Base-by-base conservation (phyloP, 768 basidiomycete genomes). In the Boletus huronensis region DNA sequence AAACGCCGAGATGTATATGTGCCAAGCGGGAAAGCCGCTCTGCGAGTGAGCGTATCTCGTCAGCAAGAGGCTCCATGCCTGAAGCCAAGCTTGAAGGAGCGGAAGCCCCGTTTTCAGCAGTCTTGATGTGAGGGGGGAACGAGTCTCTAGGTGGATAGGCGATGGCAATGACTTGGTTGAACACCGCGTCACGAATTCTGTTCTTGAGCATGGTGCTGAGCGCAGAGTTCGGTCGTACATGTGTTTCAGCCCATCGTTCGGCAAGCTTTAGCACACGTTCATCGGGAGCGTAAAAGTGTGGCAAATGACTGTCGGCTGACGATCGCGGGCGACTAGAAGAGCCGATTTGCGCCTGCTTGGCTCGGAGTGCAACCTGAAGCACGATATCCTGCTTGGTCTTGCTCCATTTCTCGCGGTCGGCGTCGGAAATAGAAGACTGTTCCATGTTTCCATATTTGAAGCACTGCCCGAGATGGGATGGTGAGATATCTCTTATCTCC, bases 21-120 rank as follows among this genome's bases (percentile, higher is more conserved):
- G 85, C 84, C 50, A 94, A 77, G 54, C 85, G 83, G 41, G 85
- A 79, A 34, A 92, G 77, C 64, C 87, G 82, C 62, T 89, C 84
- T 28, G 81, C 82, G 46, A 94, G 79, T 17, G 79, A 75, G 31
- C 77, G 77, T 41, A 71, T 82, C 70, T 94, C 91, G 38, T 83
- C 81, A 52, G 77, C 70, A 49, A 93, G 76, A 32, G 86, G 80
- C 61, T 88, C 86, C 78, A 91, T 82, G 39, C 90, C 90, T 50
- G 79, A 79, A 41, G 77, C 74, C 45, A 73, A 34, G 39, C 29
- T 45, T 29, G 64, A 35, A 40, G 62, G 47, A 17, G 49, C 21
- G 11, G 48, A 44, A 49, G 48, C 36, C 44, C 49, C 52, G 51
- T 53, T 51, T 54, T 72, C 69, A 50, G 65, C 53, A 23, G 64